Evolutionary conservation across 352 stramenopile species (phyloP).

Genomic region (Phytophthora nicotianae): DNA sequence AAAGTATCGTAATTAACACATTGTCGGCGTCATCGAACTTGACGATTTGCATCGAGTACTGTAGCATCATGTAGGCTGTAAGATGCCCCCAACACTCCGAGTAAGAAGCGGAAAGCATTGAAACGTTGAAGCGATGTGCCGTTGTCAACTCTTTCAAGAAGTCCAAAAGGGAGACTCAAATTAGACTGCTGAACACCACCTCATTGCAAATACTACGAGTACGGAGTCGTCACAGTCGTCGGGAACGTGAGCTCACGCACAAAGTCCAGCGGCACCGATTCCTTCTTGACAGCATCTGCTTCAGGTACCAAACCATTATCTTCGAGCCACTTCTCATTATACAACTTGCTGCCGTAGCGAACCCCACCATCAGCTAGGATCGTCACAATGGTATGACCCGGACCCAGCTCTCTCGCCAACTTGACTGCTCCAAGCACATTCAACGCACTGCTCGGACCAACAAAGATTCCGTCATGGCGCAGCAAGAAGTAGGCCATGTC

Average conservation of each 20-base stretch:
- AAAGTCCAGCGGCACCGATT: conserved; percentile 35
- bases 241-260: conserved; percentile 34
- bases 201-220: too few relatives aligned
- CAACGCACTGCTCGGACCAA: conserved; percentile 80
- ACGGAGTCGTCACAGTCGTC: background rate
- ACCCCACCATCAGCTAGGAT: conserved; percentile 81
- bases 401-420: conserved; percentile 66
- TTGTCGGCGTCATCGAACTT: too few relatives aligned
- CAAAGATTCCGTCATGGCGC: conserved; percentile 91
- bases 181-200: too few relatives aligned
- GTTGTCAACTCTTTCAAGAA: too few relatives aligned
- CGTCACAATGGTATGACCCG: conserved; percentile 72
- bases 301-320: conserved; percentile 48
- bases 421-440: too few relatives aligned
- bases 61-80: too few relatives aligned
- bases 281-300: conserved; percentile 6
- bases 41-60: too few relatives aligned
- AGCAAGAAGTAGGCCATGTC: conserved; percentile 92
- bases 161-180: too few relatives aligned
- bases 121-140: too few relatives aligned
- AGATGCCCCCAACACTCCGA: too few relatives aligned
- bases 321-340: conserved; percentile 72
- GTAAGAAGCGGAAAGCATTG: too few relatives aligned
- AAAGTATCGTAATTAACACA: too few relatives aligned
- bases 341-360: conserved; percentile 78